Evolutionary conservation across 768 basidiomycete species (phyloP).

Genomic region (Gloeopeniophorella convolvens): DNA sequence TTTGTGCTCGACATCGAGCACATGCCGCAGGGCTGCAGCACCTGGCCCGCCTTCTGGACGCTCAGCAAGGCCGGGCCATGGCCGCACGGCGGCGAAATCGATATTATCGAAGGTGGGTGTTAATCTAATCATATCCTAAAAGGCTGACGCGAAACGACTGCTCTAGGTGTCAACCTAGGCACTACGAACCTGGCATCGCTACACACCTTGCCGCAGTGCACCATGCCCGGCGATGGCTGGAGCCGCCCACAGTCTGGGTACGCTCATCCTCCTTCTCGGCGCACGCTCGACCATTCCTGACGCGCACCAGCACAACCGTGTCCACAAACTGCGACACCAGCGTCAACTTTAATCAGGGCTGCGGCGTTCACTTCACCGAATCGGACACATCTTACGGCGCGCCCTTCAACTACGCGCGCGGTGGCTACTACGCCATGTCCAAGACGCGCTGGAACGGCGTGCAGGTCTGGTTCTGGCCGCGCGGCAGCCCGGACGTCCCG

Average conservation of each 20-base stretch:
- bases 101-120: conserved; percentile 49
- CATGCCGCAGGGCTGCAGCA: conserved; percentile 54
- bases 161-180: conserved; percentile 43
- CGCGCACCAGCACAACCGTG: conserved; percentile 30
- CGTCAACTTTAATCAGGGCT: conserved; percentile 54
- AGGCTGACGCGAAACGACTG: background rate
- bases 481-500: conserved; percentile 41
- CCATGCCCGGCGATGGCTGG: conserved; percentile 28
- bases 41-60: conserved; percentile 66
- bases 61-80: conserved; percentile 44
- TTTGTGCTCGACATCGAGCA: conserved; percentile 47
- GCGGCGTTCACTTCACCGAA: conserved; percentile 41
- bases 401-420: conserved; percentile 44
- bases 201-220: conserved; percentile 47
- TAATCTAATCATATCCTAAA: background rate
- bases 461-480: conserved; percentile 57
- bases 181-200: conserved; percentile 43
- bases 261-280: conserved; percentile 13
- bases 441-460: conserved; percentile 39
- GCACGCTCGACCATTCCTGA: no score
- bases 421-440: conserved; percentile 56
- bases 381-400: conserved; percentile 37
- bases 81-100: conserved; percentile 57
- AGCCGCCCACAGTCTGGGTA: conserved; percentile 42
- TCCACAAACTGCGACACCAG: conserved; percentile 44